phyloP scores from a whole-genome alignment of 768 basidiomycete species.

The Cytidiella melzeri region DNA sequence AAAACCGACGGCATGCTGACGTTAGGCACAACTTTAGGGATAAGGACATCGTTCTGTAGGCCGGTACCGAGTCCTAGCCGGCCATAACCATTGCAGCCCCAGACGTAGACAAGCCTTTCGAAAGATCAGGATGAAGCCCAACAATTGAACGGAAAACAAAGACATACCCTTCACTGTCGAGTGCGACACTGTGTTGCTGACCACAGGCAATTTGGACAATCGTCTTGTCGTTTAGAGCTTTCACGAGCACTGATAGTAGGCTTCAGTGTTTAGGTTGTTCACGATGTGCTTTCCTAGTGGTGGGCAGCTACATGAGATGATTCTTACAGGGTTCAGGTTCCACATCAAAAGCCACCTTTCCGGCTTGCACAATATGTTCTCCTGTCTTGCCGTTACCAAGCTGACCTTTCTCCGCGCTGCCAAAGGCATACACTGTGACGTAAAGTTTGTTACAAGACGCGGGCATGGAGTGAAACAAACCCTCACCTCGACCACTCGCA shows the following conservation, averaged over 20 bases:
- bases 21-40: slow-evolving; percentile 80
- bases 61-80: slow-evolving; percentile 77
- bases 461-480: neutral
- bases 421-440: slow-evolving; percentile 72
- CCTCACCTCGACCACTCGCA: slow-evolving; percentile 70
- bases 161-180: slow-evolving; percentile 66
- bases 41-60: slow-evolving; percentile 65
- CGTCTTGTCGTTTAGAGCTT: slow-evolving; percentile 67
- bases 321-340: slow-evolving; percentile 60
- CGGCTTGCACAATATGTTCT: slow-evolving; percentile 83
- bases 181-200: slow-evolving; percentile 78
- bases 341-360: slow-evolving; percentile 78
- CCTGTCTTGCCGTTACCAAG: slow-evolving; percentile 90
- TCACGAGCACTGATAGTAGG: slow-evolving; percentile 57
- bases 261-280: no score
- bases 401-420: slow-evolving; percentile 90
- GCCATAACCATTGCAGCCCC: slow-evolving; percentile 91
- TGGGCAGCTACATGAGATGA: slow-evolving; percentile 10
- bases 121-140: slow-evolving; percentile 2
- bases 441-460: neutral
- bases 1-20: slow-evolving; percentile 29
- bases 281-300: no score
- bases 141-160: no score
- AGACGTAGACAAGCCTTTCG: slow-evolving; percentile 69
- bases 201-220: slow-evolving; percentile 83